Percentiles rank a stretch among this genome's conserved stretches.
These are phyloP conservation scores for Pseudotulostoma volvatum DNA, from an alignment of 495 filamentous ascomycete genomes.

Conservation along the genomic window DNA sequence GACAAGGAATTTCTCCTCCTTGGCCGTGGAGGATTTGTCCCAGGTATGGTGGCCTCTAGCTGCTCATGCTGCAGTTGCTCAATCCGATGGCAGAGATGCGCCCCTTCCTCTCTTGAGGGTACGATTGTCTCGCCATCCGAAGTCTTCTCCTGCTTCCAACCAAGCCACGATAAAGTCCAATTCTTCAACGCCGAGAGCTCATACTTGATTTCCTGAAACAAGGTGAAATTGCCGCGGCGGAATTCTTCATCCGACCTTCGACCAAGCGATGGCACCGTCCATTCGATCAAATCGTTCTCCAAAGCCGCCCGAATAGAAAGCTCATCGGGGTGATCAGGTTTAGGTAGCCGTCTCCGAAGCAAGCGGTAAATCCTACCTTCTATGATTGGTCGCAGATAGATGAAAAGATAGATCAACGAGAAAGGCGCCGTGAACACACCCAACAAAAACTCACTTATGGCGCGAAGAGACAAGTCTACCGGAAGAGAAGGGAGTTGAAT, in stretches of 20 bases:
- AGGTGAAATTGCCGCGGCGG: slow-evolving; percentile 22
- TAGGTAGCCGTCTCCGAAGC: slow-evolving; percentile 28
- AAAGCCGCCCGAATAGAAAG: slow-evolving; percentile 30
- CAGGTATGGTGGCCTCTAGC: slow-evolving; percentile 13
- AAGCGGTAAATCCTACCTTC: slow-evolving; percentile 29
- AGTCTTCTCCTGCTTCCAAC: slow-evolving; percentile 8
- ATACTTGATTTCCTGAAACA: slow-evolving; percentile 23
- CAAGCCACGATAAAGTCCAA: slow-evolving; percentile 22
- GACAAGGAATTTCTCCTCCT: background rate
- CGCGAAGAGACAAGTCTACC: slow-evolving; percentile 14
- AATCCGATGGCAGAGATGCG: slow-evolving; percentile 15
- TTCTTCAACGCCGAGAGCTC: slow-evolving; percentile 17
- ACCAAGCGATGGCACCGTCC: slow-evolving; percentile 28
- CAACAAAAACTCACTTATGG: slow-evolving; percentile 13
- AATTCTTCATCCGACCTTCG: slow-evolving; percentile 28
- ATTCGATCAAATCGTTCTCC: slow-evolving; percentile 33
- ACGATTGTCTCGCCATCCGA: slow-evolving; percentile 8
- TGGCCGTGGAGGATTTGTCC: slow-evolving; percentile 2
- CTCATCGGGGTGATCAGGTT: slow-evolving; percentile 26
- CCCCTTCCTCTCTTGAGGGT: slow-evolving; percentile 11
- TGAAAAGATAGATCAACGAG: slow-evolving; percentile 19
- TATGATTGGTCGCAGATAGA: slow-evolving; percentile 24
- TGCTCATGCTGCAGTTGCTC: slow-evolving; percentile 19
- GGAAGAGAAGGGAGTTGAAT: slow-evolving; percentile 20
- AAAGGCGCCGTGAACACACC: slow-evolving; percentile 20